Conservation (phyloP, 176 grass and related monocot species). For the Oryza glaberrima region DNA sequence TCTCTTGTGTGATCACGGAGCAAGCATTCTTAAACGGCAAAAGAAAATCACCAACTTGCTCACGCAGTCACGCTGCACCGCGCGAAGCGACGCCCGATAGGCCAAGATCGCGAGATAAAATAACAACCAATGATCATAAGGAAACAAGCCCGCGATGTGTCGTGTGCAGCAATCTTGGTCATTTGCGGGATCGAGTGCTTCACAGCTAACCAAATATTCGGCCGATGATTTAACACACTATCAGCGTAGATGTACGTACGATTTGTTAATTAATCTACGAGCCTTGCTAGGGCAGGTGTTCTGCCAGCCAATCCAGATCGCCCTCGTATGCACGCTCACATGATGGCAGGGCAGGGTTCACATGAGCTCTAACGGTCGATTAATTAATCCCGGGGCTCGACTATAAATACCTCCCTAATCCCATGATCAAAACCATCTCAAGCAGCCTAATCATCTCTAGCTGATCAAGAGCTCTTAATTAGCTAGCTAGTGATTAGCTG, state of each 20-base stretch:
- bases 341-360: conserved; percentile 3
- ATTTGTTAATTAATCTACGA: neutral
- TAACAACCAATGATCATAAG: conserved; percentile 23
- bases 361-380: conserved; percentile 13
- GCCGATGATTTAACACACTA: neutral
- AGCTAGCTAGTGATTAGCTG: neutral
- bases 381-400: neutral
- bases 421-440: conserved; percentile 9
- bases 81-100: neutral
- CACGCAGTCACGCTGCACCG: neutral
- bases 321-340: neutral
- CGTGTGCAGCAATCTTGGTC: conserved; percentile 21
- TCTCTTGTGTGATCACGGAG: neutral
- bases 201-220: neutral
- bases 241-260: neutral
- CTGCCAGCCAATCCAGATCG: neutral
- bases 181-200: neutral
- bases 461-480: neutral
- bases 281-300: neutral
- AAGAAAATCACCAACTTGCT: neutral
- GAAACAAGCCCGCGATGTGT: neutral
- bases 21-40: neutral
- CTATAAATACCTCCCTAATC: conserved; percentile 31
- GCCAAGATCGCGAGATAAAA: conserved; percentile 36
- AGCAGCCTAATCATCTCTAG: conserved; percentile 12